phyloP scores from a whole-genome alignment of 2,329 filamentous ascomycete genomes.

The Aspergillus latus region DNA sequence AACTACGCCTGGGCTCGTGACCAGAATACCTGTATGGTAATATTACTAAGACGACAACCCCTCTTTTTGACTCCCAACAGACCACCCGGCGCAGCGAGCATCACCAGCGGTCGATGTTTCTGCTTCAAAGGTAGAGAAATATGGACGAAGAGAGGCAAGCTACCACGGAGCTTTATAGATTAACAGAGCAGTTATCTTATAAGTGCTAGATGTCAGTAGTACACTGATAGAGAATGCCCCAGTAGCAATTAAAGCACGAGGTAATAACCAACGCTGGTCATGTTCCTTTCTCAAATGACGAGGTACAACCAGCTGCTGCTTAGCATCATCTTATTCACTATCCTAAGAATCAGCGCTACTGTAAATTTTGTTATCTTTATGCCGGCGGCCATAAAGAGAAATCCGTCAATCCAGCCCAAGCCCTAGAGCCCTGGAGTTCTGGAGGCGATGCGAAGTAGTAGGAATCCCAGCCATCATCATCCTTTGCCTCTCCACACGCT shows the following conservation, averaged over 20 bases:
- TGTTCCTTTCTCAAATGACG: constrained; percentile 13
- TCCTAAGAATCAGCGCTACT: constrained; percentile 14
- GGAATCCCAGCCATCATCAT: constrained; percentile 19
- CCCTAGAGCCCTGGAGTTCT: no score
- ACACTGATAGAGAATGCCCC: not conserved
- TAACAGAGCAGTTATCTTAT: not conserved
- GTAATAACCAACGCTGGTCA: not conserved
- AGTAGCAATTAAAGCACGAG: not conserved
- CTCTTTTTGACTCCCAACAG: constrained; percentile 13
- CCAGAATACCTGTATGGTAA: constrained; percentile 7
- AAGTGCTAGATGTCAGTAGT: not conserved
- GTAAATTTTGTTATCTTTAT: constrained; percentile 19
- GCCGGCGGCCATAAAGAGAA: constrained; percentile 29
- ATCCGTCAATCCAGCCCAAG: constrained; percentile 15
- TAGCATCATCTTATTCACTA: constrained; percentile 7
- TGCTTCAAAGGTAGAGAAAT: not conserved
- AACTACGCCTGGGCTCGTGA: constrained; percentile 8
- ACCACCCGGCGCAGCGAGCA: no score
- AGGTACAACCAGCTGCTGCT: not conserved
- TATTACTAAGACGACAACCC: constrained; percentile 9
- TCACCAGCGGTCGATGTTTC: no score
- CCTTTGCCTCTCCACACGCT: constrained; percentile 25
- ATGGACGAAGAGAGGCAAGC: not conserved
- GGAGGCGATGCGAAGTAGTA: constrained; percentile 14
- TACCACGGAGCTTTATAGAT: not conserved